Conservation (phyloP, 352 stramenopile genomes). For the Globisporangium cylindrosporum region DNA sequence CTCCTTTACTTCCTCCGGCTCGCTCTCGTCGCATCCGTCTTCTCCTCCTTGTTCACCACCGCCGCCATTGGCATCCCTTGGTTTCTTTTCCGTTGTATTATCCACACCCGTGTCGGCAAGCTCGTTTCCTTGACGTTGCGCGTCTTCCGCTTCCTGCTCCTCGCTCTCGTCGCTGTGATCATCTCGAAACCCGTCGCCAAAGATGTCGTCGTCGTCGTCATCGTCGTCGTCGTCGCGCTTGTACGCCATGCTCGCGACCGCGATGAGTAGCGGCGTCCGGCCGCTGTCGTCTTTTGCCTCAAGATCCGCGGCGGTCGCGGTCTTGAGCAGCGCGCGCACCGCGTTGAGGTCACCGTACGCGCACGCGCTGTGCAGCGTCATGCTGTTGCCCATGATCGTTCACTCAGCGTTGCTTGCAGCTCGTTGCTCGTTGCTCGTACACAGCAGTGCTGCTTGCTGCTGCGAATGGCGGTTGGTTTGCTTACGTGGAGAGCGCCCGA, state of each 20-base stretch:
- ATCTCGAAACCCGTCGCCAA: conserved; percentile 32
- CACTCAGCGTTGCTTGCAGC: too few relatives aligned
- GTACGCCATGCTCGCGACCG: conserved; percentile 57
- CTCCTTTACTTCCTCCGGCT: conserved; percentile 48
- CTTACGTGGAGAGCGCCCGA: background rate
- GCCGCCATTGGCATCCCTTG: conserved; percentile 4
- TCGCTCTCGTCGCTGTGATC: conserved; percentile 26
- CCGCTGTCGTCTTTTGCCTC: conserved; percentile 73
- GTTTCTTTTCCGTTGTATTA: conserved; percentile 2
- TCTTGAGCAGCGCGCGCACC: conserved; percentile 61
- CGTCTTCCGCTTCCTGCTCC: background rate
- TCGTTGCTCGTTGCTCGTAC: background rate
- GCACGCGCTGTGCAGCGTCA: conserved; percentile 82
- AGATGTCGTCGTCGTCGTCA: conserved; percentile 33
- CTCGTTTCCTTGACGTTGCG: background rate
- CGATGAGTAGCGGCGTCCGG: conserved; percentile 70
- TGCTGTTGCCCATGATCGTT: conserved; percentile 69
- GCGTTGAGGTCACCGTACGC: conserved; percentile 62
- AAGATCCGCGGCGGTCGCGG: conserved; percentile 55
- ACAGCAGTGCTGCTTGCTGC: background rate
- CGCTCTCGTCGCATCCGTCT: conserved; percentile 2
- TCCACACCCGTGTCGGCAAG: background rate
- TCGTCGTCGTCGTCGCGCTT: conserved; percentile 41
- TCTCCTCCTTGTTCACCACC: conserved; percentile 8
- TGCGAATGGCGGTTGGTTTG: background rate